Percentiles rank a stretch among this genome's conserved stretches.
These are phyloP conservation scores for Bauhinia variegata DNA, from an alignment of 306 rosid genomes.

Conservation along the genomic window DNA sequence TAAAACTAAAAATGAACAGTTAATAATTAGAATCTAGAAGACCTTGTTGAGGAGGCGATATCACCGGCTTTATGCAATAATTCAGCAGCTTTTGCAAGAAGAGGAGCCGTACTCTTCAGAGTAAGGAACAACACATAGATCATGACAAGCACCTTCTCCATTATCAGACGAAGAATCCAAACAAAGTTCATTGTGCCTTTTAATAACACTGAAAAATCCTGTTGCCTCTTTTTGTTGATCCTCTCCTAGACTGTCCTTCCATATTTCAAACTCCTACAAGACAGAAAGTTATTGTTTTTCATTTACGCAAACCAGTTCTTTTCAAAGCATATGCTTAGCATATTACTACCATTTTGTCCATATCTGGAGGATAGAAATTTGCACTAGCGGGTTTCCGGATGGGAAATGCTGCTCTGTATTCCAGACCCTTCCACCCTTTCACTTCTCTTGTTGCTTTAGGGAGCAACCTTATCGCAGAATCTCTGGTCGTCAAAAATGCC, in stretches of 20 bases:
- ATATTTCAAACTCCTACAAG: constrained; percentile 77
- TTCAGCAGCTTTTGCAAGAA: constrained; percentile 73
- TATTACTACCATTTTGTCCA: constrained; percentile 83
- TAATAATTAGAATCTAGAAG: constrained; percentile 27
- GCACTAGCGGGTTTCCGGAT: constrained; percentile 77
- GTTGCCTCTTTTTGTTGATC: constrained; percentile 69
- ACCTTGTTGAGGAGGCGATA: constrained; percentile 67
- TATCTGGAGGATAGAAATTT: constrained; percentile 94
- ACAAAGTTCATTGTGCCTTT: constrained; percentile 62
- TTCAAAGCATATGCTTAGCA: constrained; percentile 30
- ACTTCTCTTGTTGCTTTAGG: constrained; percentile 67
- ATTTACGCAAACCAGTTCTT: constrained; percentile 21
- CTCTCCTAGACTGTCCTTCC: constrained; percentile 70
- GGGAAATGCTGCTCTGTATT: constrained; percentile 88
- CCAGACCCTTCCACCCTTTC: constrained; percentile 80
- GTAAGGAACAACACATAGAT: constrained; percentile 69
- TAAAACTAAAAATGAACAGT: constrained; percentile 10
- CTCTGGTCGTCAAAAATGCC: constrained; percentile 88
- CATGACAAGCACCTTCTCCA: constrained; percentile 42
- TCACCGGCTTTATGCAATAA: constrained; percentile 87
- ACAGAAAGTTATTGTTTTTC: constrained; percentile 35
- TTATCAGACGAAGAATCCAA: constrained; percentile 53
- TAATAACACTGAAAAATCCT: constrained; percentile 78
- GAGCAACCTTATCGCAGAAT: constrained; percentile 75
- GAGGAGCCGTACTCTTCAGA: constrained; percentile 74